phyloP scores from a whole-genome alignment of 2,329 filamentous ascomycete species.

The Triangularia setosa region DNA sequence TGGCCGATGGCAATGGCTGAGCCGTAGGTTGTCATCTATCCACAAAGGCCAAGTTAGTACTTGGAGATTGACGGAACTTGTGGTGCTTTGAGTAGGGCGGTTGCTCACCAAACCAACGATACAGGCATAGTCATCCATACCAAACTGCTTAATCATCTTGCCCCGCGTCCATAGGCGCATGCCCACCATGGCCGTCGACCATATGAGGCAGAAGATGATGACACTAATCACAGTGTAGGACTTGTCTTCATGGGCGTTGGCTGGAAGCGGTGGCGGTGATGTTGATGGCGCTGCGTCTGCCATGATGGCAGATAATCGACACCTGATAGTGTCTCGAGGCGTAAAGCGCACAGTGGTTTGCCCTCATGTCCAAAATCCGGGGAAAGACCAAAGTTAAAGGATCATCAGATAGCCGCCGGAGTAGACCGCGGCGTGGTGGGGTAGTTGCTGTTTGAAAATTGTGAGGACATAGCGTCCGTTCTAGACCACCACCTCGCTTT shows the following conservation, averaged over 20 bases:
- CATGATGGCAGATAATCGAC: background rate
- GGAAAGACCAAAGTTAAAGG: background rate
- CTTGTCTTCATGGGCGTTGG: slow-evolving; percentile 18
- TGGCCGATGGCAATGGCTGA: slow-evolving; percentile 18
- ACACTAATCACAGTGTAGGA: slow-evolving; percentile 17
- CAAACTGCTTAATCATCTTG: slow-evolving; percentile 19
- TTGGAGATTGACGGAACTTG: background rate
- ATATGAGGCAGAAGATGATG: slow-evolving; percentile 15
- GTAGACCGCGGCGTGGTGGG: background rate
- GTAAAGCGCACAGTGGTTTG: background rate
- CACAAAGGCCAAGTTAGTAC: background rate
- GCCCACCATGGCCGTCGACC: slow-evolving; percentile 20
- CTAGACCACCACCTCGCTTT: background rate
- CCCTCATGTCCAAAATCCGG: background rate
- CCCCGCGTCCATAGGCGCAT: slow-evolving; percentile 19
- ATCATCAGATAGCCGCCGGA: background rate
- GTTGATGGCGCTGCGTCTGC: background rate
- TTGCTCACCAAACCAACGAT: slow-evolving; percentile 14
- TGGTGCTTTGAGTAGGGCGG: background rate
- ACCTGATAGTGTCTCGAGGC: background rate
- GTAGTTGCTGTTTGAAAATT: background rate
- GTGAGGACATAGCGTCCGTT: background rate
- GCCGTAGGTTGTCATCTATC: slow-evolving; percentile 15
- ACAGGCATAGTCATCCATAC: slow-evolving; percentile 20
- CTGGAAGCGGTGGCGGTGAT: slow-evolving; percentile 10